These are phyloP conservation scores for Cyclotella distinguenda DNA, from an alignment of 108 stramenopile genomes.

Conservation along the genomic window DNA sequence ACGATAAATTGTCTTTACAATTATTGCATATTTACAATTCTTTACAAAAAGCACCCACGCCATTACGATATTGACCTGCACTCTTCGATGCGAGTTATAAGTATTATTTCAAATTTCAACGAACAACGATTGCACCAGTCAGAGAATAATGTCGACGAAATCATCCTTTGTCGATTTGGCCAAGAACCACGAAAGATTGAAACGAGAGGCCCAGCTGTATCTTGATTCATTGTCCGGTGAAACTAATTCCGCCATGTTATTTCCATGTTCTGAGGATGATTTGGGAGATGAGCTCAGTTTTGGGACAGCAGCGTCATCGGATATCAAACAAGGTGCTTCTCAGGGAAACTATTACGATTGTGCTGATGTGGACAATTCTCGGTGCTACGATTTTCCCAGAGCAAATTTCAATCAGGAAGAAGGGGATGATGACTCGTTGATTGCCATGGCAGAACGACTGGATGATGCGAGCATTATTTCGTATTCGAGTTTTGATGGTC, in stretches of 20 bases:
- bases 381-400: background rate
- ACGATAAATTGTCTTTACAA: no score
- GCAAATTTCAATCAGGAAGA: background rate
- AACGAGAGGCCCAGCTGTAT: slow-evolving; percentile 4
- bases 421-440: slow-evolving; percentile 11
- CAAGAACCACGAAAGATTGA: slow-evolving; percentile 8
- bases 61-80: no score
- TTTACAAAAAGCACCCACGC: no score
- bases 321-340: background rate
- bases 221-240: background rate
- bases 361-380: background rate
- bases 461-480: slow-evolving; percentile 35
- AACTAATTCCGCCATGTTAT: background rate
- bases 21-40: no score
- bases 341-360: background rate
- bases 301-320: background rate
- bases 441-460: slow-evolving; percentile 40
- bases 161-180: background rate
- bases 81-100: no score
- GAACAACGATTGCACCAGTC: background rate
- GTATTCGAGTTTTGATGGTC: slow-evolving; percentile 11
- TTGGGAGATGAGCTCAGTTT: background rate
- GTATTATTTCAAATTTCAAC: no score
- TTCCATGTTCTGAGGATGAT: background rate
- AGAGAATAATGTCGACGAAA: background rate